These are phyloP conservation scores for Macrolepiota fuliginosa DNA, from an alignment of 768 basidiomycete species.

Conservation along the genomic window DNA sequence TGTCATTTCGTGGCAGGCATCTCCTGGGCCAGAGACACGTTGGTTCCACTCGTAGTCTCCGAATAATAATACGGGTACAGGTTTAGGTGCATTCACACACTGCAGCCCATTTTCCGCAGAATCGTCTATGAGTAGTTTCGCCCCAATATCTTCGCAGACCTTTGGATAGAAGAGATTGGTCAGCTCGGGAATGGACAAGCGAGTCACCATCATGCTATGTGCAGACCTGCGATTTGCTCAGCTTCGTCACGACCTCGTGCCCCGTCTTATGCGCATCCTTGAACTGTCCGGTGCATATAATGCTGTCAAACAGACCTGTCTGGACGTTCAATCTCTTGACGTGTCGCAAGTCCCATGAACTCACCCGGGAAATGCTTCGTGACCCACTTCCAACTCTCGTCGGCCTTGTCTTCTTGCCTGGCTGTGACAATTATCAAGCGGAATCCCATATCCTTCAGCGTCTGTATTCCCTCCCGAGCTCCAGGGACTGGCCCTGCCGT, in stretches of 20 bases:
- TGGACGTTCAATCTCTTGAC: neutral
- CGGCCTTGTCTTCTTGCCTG: constrained; percentile 51
- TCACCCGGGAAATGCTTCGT: constrained; percentile 61
- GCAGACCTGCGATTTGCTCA: constrained; percentile 68
- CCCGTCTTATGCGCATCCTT: constrained; percentile 45
- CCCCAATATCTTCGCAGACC: constrained; percentile 64
- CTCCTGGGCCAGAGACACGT: constrained; percentile 44
- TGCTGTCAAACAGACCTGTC: constrained; percentile 48
- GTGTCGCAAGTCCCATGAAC: constrained; percentile 14
- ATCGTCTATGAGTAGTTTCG: constrained; percentile 74
- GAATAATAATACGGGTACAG: constrained; percentile 66
- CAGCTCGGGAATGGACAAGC: too few relatives aligned
- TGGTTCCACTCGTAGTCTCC: constrained; percentile 78
- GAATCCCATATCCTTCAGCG: constrained; percentile 62
- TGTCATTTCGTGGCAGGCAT: constrained; percentile 49
- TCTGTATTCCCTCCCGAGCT: constrained; percentile 54
- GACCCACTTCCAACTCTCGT: constrained; percentile 66
- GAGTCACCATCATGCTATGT: neutral
- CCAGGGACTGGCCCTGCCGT: constrained; percentile 54
- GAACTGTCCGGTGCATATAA: constrained; percentile 78
- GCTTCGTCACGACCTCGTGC: constrained; percentile 48
- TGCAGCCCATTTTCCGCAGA: constrained; percentile 74
- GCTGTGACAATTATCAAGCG: constrained; percentile 76
- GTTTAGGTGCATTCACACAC: constrained; percentile 45
- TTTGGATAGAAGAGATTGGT: constrained; percentile 20